A percentile compares a stretch with the other conserved stretches of the same genome.
Conservation (phyloP, 352 stramenopile genomes). For the Pythium folliculosum region DNA sequence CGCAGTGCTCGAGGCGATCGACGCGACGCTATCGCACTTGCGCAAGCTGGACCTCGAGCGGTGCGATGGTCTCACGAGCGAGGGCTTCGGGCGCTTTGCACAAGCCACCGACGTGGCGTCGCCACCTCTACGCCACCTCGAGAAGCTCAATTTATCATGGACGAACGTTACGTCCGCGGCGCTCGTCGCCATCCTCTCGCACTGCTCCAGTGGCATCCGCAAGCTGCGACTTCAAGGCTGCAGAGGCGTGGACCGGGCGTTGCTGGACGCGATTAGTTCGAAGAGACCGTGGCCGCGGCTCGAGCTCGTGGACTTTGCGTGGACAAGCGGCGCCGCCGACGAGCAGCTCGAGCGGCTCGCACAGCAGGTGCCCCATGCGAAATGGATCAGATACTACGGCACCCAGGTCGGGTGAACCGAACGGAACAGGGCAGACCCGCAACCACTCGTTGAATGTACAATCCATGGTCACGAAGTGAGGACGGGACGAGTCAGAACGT, state of each 20-base stretch:
- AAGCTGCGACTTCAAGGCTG: constrained; percentile 31
- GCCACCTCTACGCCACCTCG: not conserved
- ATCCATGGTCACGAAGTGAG: no score
- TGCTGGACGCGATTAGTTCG: constrained; percentile 18
- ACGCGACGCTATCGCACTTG: constrained; percentile 8
- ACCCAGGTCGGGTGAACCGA: constrained; percentile 6
- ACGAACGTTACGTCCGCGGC: constrained; percentile 18
- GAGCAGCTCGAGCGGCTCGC: constrained; percentile 16
- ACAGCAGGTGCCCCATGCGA: not conserved
- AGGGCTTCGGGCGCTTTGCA: constrained; percentile 19
- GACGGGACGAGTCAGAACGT: no score
- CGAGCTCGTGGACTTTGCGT: constrained; percentile 30
- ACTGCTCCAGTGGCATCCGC: constrained; percentile 11
- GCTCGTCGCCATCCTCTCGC: constrained; percentile 5
- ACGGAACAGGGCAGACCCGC: no score
- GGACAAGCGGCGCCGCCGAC: constrained; percentile 28
- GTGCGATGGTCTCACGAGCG: constrained; percentile 19
- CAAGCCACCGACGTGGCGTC: not conserved
- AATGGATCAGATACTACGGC: constrained; percentile 32
- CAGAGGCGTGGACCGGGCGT: constrained; percentile 4
- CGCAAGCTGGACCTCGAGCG: constrained; percentile 30
- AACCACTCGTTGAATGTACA: no score
- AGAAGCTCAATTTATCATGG: constrained; percentile 31
- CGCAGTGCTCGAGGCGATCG: constrained; percentile 1
- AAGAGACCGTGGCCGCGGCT: constrained; percentile 15